Evolutionary conservation across 75 land plant genomes (phyloP).

Genomic region (Picea sitchensis): DNA sequence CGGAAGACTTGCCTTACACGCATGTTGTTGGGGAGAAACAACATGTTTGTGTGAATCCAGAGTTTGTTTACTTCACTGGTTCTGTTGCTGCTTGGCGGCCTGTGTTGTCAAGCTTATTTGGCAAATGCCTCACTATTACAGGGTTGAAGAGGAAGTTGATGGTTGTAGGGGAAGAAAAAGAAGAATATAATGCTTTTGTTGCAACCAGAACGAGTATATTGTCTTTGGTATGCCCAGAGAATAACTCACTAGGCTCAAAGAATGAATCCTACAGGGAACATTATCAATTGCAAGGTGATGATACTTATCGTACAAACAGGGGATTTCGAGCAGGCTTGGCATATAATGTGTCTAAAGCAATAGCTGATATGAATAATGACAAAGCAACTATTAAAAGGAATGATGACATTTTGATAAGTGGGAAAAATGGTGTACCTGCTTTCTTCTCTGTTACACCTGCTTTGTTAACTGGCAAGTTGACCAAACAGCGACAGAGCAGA

Average conservation of each 20-base stretch:
- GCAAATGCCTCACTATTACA: conserved; percentile 33
- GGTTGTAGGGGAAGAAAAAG: conserved; percentile 37
- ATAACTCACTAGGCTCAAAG: not conserved
- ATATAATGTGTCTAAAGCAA: not conserved
- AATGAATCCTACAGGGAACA: not conserved
- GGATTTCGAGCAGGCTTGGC: not conserved
- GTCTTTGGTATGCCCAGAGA: conserved; percentile 4
- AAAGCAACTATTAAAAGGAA: not conserved
- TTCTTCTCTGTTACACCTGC: not conserved
- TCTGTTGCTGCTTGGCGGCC: conserved; percentile 62
- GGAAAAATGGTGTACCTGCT: not conserved
- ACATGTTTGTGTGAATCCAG: conserved; percentile 3
- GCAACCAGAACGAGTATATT: conserved; percentile 39
- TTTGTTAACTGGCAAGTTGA: not conserved
- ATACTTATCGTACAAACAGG: not conserved
- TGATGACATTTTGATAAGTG: not conserved
- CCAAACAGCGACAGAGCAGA: conserved; percentile 18
- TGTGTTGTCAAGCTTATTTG: conserved; percentile 38
- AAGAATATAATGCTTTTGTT: conserved; percentile 44
- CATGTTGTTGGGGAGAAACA: not conserved
- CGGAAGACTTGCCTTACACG: not conserved
- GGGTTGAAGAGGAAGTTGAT: conserved; percentile 68
- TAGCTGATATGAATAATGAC: not conserved
- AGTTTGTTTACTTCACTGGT: conserved; percentile 59
- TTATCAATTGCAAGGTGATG: not conserved